phyloP scores from a whole-genome alignment of 208 protist species.

The Kentomonas sorsogonicus region DNA sequence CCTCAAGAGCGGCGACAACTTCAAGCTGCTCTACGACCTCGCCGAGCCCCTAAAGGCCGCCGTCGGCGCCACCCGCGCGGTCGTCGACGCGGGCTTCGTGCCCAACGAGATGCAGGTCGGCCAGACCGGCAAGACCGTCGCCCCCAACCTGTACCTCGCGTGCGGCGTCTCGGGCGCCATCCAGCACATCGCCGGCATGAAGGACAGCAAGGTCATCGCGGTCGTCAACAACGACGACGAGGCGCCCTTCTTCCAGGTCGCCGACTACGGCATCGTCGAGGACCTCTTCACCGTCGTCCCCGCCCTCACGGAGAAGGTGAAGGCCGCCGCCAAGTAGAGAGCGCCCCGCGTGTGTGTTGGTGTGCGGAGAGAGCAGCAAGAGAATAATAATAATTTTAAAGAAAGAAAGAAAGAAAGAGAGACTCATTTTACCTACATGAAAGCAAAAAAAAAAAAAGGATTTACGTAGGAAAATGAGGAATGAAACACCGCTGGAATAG shows the following conservation, averaged over 20 bases:
- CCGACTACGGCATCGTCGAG: slow-evolving; percentile 96
- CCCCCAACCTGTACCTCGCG: slow-evolving; percentile 97
- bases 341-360: not conserved
- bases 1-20: slow-evolving; percentile 97
- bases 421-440: too few relatives aligned
- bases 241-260: slow-evolving; percentile 97
- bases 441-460: too few relatives aligned
- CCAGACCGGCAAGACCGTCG: slow-evolving; percentile 98
- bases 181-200: slow-evolving; percentile 97
- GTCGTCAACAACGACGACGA: slow-evolving; percentile 97
- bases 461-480: too few relatives aligned
- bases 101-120: slow-evolving; percentile 96
- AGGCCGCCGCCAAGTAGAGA: slow-evolving; percentile 35
- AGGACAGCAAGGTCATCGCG: slow-evolving; percentile 97
- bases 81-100: slow-evolving; percentile 93
- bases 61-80: slow-evolving; percentile 96
- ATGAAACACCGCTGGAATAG: too few relatives aligned
- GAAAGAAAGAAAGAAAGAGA: too few relatives aligned
- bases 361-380: slow-evolving; percentile 4
- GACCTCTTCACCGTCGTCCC: slow-evolving; percentile 95
- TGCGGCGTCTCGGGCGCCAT: slow-evolving; percentile 96
- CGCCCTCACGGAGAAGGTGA: slow-evolving; percentile 86
- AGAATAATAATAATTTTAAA: too few relatives aligned
- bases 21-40: slow-evolving; percentile 95
- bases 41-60: slow-evolving; percentile 91